These are phyloP conservation scores for Mycogone perniciosa DNA, from an alignment of 2,329 filamentous ascomycete species.

Conservation along the genomic window DNA sequence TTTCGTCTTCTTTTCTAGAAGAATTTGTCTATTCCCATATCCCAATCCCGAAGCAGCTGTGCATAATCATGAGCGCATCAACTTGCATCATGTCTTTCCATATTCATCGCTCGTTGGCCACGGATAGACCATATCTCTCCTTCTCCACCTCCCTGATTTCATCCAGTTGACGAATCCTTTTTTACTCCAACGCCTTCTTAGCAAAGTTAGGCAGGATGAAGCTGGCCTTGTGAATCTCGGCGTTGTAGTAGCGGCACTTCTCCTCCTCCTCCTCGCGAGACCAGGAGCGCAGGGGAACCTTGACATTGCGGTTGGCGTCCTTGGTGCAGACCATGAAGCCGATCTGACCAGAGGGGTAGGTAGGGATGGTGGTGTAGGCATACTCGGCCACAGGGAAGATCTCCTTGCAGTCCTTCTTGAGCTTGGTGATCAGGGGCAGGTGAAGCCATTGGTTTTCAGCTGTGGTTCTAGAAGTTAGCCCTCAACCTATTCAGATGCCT, in stretches of 20 bases:
- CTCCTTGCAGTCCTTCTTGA: conserved; percentile 94
- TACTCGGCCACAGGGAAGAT: conserved; percentile 98
- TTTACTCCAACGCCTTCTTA: conserved; percentile 62
- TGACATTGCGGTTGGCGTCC: conserved; percentile 77
- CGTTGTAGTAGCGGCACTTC: conserved; percentile 94
- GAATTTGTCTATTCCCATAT: no score
- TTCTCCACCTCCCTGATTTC: conserved; percentile 3
- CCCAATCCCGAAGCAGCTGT: no score
- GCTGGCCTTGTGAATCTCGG: conserved; percentile 89
- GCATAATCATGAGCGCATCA: neutral
- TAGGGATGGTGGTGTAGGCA: conserved; percentile 98
- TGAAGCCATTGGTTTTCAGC: conserved; percentile 99
- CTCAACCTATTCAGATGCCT: neutral
- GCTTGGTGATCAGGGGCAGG: conserved; percentile 82
- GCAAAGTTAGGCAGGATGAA: conserved; percentile 94
- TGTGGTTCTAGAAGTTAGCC: conserved; percentile 30
- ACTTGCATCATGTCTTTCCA: neutral
- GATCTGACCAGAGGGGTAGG: conserved; percentile 97
- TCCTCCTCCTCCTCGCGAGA: conserved; percentile 82
- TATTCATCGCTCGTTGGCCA: neutral
- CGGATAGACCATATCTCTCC: neutral
- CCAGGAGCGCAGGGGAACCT: conserved; percentile 77
- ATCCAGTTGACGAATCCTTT: neutral
- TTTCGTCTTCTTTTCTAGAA: no score
- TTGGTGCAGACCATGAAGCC: conserved; percentile 99